phyloP scores from a whole-genome alignment of 2,329 filamentous ascomycete genomes.

The Trichoderma sp. region DNA sequence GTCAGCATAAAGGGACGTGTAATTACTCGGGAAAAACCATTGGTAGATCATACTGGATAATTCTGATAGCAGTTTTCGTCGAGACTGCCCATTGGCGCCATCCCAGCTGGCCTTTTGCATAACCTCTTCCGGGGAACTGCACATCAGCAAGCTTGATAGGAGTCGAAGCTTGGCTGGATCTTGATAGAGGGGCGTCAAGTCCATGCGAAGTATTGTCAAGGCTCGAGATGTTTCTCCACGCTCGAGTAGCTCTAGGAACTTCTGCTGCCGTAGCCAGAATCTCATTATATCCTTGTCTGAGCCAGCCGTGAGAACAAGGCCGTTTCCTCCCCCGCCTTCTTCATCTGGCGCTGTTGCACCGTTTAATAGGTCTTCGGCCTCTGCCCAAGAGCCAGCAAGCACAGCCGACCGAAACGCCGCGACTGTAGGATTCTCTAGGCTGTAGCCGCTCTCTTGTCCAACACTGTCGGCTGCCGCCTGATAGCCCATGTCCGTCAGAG shows the following conservation, averaged over 20 bases:
- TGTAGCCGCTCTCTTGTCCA: slow-evolving; percentile 80
- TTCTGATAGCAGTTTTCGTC: slow-evolving; percentile 74
- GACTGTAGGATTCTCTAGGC: slow-evolving; percentile 84
- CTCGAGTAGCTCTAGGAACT: slow-evolving; percentile 90
- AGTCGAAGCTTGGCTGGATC: slow-evolving; percentile 78
- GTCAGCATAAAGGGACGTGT: slow-evolving; percentile 31
- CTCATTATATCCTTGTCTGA: slow-evolving; percentile 80
- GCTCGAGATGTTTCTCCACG: slow-evolving; percentile 72
- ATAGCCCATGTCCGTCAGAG: slow-evolving; percentile 87
- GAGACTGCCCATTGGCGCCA: slow-evolving; percentile 74
- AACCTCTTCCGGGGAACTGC: slow-evolving; percentile 74
- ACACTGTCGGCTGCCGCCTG: slow-evolving; percentile 73
- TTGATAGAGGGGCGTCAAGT: slow-evolving; percentile 83
- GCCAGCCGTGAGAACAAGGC: slow-evolving; percentile 73
- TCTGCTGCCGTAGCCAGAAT: slow-evolving; percentile 89
- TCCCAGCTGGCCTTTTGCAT: slow-evolving; percentile 82
- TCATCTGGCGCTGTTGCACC: slow-evolving; percentile 50
- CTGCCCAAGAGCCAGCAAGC: slow-evolving; percentile 76
- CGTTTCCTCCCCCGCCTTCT: slow-evolving; percentile 49
- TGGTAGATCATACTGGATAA: slow-evolving; percentile 69
- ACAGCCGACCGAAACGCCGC: slow-evolving; percentile 84
- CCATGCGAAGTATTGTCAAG: slow-evolving; percentile 79
- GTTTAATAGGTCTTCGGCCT: slow-evolving; percentile 81
- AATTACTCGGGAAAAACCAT: neutral
- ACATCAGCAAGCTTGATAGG: slow-evolving; percentile 91